phyloP scores from a whole-genome alignment of 2,329 filamentous ascomycete genomes.

The Penicillium sp. region DNA sequence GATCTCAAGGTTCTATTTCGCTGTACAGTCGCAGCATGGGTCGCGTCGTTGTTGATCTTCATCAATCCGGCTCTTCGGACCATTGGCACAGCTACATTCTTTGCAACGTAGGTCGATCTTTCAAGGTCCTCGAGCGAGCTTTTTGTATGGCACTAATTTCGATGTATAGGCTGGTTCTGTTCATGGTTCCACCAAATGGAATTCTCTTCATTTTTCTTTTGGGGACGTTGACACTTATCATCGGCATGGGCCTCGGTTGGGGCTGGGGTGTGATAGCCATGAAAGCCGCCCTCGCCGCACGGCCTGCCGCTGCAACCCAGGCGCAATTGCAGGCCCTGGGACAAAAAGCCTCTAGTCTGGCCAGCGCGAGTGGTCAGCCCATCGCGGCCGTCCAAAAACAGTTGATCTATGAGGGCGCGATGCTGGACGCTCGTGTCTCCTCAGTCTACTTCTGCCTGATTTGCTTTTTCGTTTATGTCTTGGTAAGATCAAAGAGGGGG shows the following conservation, averaged over 20 bases:
- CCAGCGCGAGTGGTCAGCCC: conserved; percentile 28
- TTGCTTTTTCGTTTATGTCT: conserved; percentile 42
- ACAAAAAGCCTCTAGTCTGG: conserved; percentile 26
- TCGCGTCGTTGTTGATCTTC: conserved; percentile 43
- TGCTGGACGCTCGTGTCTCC: conserved; percentile 45
- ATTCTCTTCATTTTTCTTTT: conserved; percentile 46
- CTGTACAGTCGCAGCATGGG: conserved; percentile 45
- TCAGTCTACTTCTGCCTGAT: conserved; percentile 35
- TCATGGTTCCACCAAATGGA: conserved; percentile 43
- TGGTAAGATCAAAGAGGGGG: conserved; percentile 17
- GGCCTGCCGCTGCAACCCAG: conserved; percentile 37
- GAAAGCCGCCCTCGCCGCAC: conserved; percentile 44
- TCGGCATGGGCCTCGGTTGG: conserved; percentile 47
- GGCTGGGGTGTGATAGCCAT: conserved; percentile 47
- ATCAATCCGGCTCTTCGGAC: conserved; percentile 39
- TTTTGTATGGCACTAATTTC: conserved; percentile 4
- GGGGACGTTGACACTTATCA: conserved; percentile 37
- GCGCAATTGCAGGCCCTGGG: conserved; percentile 31
- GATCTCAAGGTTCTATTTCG: conserved; percentile 46
- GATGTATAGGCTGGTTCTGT: conserved; percentile 32
- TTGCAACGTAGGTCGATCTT: conserved; percentile 29
- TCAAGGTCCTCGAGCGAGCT: background rate
- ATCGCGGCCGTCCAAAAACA: conserved; percentile 28
- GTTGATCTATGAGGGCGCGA: conserved; percentile 41
- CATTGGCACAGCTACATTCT: conserved; percentile 44